These are phyloP conservation scores for Uronychia binucleata DNA, from an alignment of 73 alveolate species.

Conservation along the genomic window DNA sequence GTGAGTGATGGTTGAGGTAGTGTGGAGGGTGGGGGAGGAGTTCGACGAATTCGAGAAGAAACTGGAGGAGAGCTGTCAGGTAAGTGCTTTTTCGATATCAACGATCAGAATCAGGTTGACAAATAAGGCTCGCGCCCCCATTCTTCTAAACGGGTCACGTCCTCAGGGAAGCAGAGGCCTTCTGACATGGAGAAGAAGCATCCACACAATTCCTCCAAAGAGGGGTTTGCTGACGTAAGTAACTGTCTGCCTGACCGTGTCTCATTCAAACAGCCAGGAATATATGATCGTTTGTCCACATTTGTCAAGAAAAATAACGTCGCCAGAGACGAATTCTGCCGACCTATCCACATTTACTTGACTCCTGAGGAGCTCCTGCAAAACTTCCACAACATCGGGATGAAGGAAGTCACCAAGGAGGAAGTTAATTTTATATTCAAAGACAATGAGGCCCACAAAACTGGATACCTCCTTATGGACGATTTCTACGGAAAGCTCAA, in stretches of 20 bases:
- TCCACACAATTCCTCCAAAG: background rate
- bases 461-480: constrained; percentile 59
- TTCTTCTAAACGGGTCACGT: constrained; percentile 4
- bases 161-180: constrained; percentile 38
- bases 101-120: constrained; percentile 1
- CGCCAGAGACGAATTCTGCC: constrained; percentile 39
- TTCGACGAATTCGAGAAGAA: constrained; percentile 49
- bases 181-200: constrained; percentile 27
- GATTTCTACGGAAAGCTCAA: constrained; percentile 44
- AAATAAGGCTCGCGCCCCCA: constrained; percentile 34
- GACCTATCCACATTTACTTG: constrained; percentile 47
- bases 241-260: background rate
- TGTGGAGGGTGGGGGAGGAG: too few species aligned
- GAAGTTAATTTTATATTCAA: constrained; percentile 26
- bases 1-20: too few species aligned
- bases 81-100: background rate
- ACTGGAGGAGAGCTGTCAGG: constrained; percentile 44
- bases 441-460: constrained; percentile 55
- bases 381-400: constrained; percentile 13
- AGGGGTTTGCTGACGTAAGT: background rate
- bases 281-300: constrained; percentile 27
- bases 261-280: background rate
- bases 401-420: constrained; percentile 19
- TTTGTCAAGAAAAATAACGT: constrained; percentile 23
- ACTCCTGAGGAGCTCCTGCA: constrained; percentile 35